phyloP scores from a whole-genome alignment of 2,329 filamentous ascomycete species.

The Penicillium sp. region DNA sequence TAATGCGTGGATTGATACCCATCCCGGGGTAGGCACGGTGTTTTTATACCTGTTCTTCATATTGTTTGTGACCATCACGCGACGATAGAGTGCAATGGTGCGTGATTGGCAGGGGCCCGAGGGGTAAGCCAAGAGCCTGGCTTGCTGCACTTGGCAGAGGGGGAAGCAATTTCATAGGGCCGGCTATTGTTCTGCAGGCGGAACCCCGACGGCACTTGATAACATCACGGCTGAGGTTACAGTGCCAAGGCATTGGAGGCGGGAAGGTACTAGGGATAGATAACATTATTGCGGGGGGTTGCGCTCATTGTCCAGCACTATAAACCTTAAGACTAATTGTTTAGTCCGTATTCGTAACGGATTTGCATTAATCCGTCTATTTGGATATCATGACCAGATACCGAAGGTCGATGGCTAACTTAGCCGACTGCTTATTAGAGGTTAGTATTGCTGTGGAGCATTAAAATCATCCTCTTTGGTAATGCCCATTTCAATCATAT shows the following conservation, averaged over 20 bases:
- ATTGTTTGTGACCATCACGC: not conserved
- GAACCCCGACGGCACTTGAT: slow-evolving; percentile 13
- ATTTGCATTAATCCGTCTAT: not conserved
- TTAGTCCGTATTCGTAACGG: not conserved
- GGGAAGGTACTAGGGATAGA: not conserved
- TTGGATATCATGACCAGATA: not conserved
- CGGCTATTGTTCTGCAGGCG: slow-evolving; percentile 7
- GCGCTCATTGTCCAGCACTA: not conserved
- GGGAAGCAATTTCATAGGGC: slow-evolving; percentile 6
- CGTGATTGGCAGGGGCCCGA: slow-evolving; percentile 1
- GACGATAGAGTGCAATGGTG: slow-evolving; percentile 5
- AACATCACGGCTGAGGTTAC: slow-evolving; percentile 12
- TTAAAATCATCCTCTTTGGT: not conserved
- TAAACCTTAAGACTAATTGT: not conserved
- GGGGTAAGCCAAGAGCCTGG: slow-evolving; percentile 6
- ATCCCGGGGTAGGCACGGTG: not conserved
- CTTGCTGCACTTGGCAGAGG: slow-evolving; percentile 9
- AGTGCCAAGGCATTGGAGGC: slow-evolving; percentile 6
- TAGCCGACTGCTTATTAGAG: not conserved
- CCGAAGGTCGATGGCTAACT: not conserved
- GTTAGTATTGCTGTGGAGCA: not conserved
- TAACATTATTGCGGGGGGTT: not conserved
- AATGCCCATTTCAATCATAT: not conserved
- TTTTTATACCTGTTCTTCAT: slow-evolving; percentile 1
- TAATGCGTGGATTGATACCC: not conserved